These are phyloP conservation scores for Amanita pallidorosea DNA, from an alignment of 768 basidiomycete species.

Conservation along the genomic window DNA sequence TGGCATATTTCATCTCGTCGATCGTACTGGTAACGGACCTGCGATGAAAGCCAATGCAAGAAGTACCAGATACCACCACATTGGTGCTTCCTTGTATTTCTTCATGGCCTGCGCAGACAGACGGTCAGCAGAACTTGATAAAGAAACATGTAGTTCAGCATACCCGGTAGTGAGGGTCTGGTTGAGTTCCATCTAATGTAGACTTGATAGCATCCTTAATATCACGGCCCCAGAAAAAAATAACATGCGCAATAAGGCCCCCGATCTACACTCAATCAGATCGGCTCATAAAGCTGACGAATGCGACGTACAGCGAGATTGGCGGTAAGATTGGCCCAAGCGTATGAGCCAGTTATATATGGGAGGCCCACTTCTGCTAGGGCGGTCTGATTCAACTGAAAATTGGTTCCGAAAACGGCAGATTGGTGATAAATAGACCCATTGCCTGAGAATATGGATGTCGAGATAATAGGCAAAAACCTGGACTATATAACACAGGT, in stretches of 20 bases:
- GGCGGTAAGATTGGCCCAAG: slow-evolving; percentile 35
- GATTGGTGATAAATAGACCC: slow-evolving; percentile 45
- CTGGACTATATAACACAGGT: slow-evolving; percentile 27
- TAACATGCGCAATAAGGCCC: slow-evolving; percentile 42
- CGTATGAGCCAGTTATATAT: slow-evolving; percentile 39
- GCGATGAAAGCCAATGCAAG: slow-evolving; percentile 42
- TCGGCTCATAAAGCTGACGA: not conserved
- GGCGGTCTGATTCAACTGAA: slow-evolving; percentile 44
- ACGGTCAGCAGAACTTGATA: not conserved
- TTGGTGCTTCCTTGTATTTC: slow-evolving; percentile 49
- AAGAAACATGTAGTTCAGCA: not conserved
- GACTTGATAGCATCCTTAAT: slow-evolving; percentile 39
- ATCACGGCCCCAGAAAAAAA: slow-evolving; percentile 49
- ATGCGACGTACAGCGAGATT: slow-evolving; percentile 32
- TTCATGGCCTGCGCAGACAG: slow-evolving; percentile 31
- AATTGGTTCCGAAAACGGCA: slow-evolving; percentile 39
- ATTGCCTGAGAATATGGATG: slow-evolving; percentile 43
- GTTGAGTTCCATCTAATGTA: slow-evolving; percentile 31
- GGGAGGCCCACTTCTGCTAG: slow-evolving; percentile 39
- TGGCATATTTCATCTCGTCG: not conserved
- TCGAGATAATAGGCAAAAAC: slow-evolving; percentile 49
- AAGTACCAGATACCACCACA: slow-evolving; percentile 49
- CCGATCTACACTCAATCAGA: slow-evolving; percentile 32
- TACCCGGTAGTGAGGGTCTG: slow-evolving; percentile 49
- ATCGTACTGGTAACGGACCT: slow-evolving; percentile 23